phyloP scores from a whole-genome alignment of 2,329 filamentous ascomycete genomes.

The Diaporthe sp. region DNA sequence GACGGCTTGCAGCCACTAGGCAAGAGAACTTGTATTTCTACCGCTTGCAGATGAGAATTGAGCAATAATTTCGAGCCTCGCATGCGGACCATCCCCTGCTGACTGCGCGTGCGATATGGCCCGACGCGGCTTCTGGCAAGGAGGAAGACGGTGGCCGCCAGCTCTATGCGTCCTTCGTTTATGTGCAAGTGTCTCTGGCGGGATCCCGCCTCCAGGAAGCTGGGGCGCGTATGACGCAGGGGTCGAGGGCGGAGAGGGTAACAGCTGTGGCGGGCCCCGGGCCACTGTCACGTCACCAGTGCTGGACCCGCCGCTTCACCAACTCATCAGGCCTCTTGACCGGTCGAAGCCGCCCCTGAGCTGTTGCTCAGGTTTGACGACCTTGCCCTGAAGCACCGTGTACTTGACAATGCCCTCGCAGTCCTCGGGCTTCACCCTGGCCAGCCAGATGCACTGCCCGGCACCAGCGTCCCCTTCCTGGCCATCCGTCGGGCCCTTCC shows the following conservation, averaged over 20 bases:
- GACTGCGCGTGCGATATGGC: background rate
- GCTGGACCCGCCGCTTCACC: slow-evolving; percentile 65
- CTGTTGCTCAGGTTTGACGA: slow-evolving; percentile 90
- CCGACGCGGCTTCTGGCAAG: background rate
- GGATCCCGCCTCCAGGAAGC: too few relatives aligned
- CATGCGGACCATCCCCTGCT: background rate
- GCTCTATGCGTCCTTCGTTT: background rate
- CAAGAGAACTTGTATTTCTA: slow-evolving; percentile 28
- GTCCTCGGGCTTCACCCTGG: slow-evolving; percentile 86
- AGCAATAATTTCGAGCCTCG: background rate
- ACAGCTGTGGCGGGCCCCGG: background rate
- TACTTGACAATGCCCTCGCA: slow-evolving; percentile 93
- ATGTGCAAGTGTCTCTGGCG: background rate
- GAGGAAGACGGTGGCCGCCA: background rate
- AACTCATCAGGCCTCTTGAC: slow-evolving; percentile 84
- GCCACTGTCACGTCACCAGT: background rate
- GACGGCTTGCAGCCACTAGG: slow-evolving; percentile 34
- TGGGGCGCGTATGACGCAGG: background rate
- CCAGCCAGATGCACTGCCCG: slow-evolving; percentile 93
- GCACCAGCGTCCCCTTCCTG: slow-evolving; percentile 69
- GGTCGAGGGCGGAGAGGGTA: background rate
- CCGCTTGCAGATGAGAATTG: slow-evolving; percentile 29
- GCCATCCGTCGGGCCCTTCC: slow-evolving; percentile 49
- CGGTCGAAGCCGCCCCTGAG: slow-evolving; percentile 93
- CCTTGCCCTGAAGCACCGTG: slow-evolving; percentile 92